These are phyloP conservation scores for Ophiostoma australiae DNA, from an alignment of 2,329 filamentous ascomycete species.

Conservation along the genomic window DNA sequence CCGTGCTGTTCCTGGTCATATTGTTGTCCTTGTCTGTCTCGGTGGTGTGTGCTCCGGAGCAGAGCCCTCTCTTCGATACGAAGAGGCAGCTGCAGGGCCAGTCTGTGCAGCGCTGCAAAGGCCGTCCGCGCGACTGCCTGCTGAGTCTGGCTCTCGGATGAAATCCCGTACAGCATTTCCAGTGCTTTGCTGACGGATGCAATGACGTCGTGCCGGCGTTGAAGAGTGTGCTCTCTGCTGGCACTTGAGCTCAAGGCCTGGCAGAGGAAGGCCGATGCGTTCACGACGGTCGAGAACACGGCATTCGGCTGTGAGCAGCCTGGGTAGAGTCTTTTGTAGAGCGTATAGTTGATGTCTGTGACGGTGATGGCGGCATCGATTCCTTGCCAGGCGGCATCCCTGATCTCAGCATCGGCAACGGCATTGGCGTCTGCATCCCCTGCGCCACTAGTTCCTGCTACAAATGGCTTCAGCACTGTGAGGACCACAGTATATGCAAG, in stretches of 20 bases:
- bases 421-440: too few relatives aligned
- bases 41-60: background rate
- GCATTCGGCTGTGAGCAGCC: background rate
- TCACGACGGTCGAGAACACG: background rate
- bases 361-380: conserved; percentile 7
- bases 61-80: background rate
- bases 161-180: background rate
- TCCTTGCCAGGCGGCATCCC: background rate
- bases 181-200: background rate
- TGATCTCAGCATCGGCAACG: too few relatives aligned
- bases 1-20: background rate
- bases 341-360: background rate
- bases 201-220: background rate
- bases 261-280: conserved; percentile 7
- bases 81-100: background rate
- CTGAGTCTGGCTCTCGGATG: background rate
- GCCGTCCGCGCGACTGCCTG: background rate
- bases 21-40: too few relatives aligned
- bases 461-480: background rate
- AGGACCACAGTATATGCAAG: background rate
- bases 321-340: background rate
- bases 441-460: background rate
- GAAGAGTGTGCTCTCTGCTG: background rate
- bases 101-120: background rate
- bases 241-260: background rate